Conservation (phyloP, 2,329 filamentous ascomycete genomes). For the Penicillium sp. region DNA sequence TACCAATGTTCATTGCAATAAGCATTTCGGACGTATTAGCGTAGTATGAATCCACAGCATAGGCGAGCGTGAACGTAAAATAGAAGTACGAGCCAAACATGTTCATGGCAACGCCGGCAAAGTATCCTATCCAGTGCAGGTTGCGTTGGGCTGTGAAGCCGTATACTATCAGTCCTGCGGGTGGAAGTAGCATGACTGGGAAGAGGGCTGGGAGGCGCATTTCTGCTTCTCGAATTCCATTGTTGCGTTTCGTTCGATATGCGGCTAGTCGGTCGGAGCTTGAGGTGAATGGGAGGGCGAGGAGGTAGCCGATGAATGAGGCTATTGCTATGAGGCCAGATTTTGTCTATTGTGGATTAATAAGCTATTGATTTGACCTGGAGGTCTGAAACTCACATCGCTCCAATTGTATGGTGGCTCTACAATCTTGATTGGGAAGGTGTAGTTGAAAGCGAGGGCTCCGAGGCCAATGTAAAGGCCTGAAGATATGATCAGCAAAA, state of each 20-base stretch:
- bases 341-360: constrained; percentile 32
- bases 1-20: constrained; percentile 60
- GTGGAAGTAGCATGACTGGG: constrained; percentile 30
- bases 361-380: neutral
- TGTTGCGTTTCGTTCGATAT: constrained; percentile 38
- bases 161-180: constrained; percentile 34
- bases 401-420: constrained; percentile 50
- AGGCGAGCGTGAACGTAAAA: constrained; percentile 60
- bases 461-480: constrained; percentile 50
- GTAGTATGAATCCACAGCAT: constrained; percentile 61
- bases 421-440: constrained; percentile 51
- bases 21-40: constrained; percentile 64
- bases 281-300: constrained; percentile 49
- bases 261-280: constrained; percentile 42
- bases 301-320: constrained; percentile 35
- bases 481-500: neutral
- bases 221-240: constrained; percentile 43
- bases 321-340: constrained; percentile 50
- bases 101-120: constrained; percentile 51
- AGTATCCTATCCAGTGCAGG: constrained; percentile 46
- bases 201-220: constrained; percentile 41
- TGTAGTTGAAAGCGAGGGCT: constrained; percentile 52
- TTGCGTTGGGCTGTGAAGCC: constrained; percentile 32
- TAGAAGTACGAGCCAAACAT: constrained; percentile 56
- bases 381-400: constrained; percentile 26